phyloP scores from a whole-genome alignment of 441 rosid genomes.

The Jatropha multifida region DNA sequence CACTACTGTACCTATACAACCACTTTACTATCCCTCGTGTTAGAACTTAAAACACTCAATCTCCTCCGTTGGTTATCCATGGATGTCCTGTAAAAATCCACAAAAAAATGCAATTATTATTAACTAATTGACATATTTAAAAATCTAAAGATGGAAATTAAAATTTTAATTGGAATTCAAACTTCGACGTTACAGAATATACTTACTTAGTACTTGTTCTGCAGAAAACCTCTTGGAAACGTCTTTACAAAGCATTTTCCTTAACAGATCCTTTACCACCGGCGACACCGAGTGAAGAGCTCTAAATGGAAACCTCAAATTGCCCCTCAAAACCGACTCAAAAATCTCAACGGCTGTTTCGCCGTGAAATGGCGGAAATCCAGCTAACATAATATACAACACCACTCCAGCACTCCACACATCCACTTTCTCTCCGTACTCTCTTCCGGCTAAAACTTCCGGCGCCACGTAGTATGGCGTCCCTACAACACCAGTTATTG shows the following conservation, averaged over 20 bases:
- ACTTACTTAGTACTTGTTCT: slow-evolving; percentile 76
- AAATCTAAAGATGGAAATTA: background rate
- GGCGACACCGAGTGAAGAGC: slow-evolving; percentile 54
- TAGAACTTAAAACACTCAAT: background rate
- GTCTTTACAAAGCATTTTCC: slow-evolving; percentile 74
- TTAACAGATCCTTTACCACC: slow-evolving; percentile 61
- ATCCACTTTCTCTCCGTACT: slow-evolving; percentile 74
- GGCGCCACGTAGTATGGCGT: slow-evolving; percentile 97
- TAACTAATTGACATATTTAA: background rate
- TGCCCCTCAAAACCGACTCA: slow-evolving; percentile 66
- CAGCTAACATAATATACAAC: slow-evolving; percentile 76
- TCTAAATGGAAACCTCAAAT: slow-evolving; percentile 62
- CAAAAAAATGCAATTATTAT: too few species aligned
- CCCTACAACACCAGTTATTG: slow-evolving; percentile 65
- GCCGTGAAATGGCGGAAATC: slow-evolving; percentile 76
- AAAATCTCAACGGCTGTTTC: slow-evolving; percentile 71
- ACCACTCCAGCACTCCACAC: slow-evolving; percentile 91
- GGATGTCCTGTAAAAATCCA: slow-evolving; percentile 44
- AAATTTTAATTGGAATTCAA: background rate
- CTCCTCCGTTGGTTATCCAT: slow-evolving; percentile 40
- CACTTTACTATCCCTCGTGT: background rate
- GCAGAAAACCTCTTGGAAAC: slow-evolving; percentile 75
- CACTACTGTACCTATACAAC: background rate
- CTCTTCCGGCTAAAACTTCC: slow-evolving; percentile 63
- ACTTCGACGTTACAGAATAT: too few species aligned